Evolutionary conservation across 768 basidiomycete genomes (phyloP), one percentile per base, ranked within the genome.

Genomic region (Lactarius sanguifluus): DNA sequence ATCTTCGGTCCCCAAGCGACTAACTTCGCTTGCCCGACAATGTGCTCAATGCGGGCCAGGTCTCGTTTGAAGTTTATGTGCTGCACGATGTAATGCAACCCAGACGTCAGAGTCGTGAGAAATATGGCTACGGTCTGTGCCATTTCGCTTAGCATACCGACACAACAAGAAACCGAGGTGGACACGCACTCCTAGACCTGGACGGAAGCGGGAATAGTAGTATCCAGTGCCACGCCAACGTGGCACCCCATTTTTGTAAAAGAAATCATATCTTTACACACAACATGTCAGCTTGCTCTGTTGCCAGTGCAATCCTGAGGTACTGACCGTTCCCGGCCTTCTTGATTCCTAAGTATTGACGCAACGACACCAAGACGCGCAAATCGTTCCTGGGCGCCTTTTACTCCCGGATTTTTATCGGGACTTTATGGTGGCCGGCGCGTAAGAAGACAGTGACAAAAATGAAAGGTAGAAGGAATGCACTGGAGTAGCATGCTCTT

Each of bases 191-290:
- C 86, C 86, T 67, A 98, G 81, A 30, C 95, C 94, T n/a, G 96
- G 96, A 36, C 96, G 85, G 82, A 91, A 99, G 61, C 97, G 88
- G 36, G 92, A 86, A 77, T 98, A 99, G 77, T 98, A 98, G 78
- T 98, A 98, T 54, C 94, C 92, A 38, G 92, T 94, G 18, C 95
- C 96, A 70, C 96, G 83, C 96, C 96, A 99, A 75, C 84, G 91
- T 0, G 96, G 96, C 4, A 99, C 94, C 25, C 96, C 96, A 69
- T 98, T 98, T 78, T 96, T 95, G 82, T 91, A 92, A 83, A 98
- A 99, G 76, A 92, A 92, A 76, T 93, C 91, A 69, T 93, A 93
- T 71, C 92, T 92, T 67, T 23, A 40, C 30, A 10, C 20, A 30
- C 57, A 65, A 41, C 36, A 43, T 34, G 52, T 64, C 67, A 57